Conservation (phyloP, 2,329 filamentous ascomycete species). For the Sporothrix brasiliensis region DNA sequence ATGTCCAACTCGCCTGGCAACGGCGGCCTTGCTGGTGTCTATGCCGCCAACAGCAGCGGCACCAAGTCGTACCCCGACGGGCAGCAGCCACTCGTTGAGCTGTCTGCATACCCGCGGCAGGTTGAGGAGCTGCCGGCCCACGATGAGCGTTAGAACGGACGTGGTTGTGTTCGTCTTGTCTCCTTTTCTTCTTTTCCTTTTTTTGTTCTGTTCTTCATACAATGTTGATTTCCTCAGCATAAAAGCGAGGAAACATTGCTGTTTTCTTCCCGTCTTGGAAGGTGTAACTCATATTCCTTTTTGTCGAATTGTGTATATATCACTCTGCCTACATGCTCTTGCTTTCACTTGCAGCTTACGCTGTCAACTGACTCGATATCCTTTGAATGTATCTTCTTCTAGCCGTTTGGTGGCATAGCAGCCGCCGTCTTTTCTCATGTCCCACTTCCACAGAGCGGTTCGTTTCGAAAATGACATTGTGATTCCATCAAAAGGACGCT, state of each 20-base stretch:
- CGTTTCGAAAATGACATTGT: too few species aligned
- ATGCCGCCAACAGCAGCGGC: constrained; percentile 2
- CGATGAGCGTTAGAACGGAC: neutral
- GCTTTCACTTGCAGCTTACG: neutral
- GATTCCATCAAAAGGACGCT: too few species aligned
- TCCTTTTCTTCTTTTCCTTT: neutral
- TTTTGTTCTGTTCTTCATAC: too few species aligned
- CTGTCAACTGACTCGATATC: neutral
- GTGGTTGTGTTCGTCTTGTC: neutral
- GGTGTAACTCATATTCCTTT: neutral
- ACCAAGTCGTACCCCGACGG: neutral
- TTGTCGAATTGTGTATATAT: neutral
- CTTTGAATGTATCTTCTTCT: neutral
- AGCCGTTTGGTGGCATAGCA: neutral
- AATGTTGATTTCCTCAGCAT: neutral
- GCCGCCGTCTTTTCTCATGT: neutral
- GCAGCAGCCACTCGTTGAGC: constrained; percentile 25
- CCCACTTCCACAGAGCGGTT: neutral
- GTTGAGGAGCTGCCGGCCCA: constrained; percentile 26
- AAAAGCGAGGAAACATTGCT: constrained; percentile 7
- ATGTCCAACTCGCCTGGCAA: neutral
- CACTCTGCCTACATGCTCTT: neutral
- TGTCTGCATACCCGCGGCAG: constrained; percentile 25
- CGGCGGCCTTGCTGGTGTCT: neutral
- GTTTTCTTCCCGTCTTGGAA: neutral